phyloP scores from a whole-genome alignment of 2,329 filamentous ascomycete genomes.

The Ustilaginoidea virens region DNA sequence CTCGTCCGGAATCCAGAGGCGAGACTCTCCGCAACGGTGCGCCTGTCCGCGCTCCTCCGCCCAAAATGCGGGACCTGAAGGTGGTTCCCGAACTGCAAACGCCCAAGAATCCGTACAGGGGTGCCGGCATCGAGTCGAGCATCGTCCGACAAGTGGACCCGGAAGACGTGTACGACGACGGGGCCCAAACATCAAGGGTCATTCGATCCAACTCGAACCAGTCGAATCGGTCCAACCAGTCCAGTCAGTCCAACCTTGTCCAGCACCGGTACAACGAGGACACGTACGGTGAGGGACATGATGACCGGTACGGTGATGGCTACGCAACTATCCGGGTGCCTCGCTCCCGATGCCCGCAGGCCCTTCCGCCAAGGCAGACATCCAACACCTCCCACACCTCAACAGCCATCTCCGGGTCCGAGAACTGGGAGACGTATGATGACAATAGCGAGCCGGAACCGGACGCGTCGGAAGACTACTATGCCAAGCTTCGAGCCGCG shows the following conservation, averaged over 20 bases:
- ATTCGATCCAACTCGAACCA: constrained; percentile 24
- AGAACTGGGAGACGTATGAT: constrained; percentile 97
- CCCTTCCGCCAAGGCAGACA: constrained; percentile 44
- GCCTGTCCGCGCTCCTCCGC: constrained; percentile 56
- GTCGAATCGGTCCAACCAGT: constrained; percentile 18
- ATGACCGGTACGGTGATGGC: constrained; percentile 14
- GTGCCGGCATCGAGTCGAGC: constrained; percentile 33
- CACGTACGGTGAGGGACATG: constrained; percentile 10
- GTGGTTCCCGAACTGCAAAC: constrained; percentile 35
- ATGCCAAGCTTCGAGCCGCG: constrained; percentile 58
- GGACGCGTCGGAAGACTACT: constrained; percentile 66
- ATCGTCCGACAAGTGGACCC: constrained; percentile 48
- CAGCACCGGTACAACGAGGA: constrained; percentile 21
- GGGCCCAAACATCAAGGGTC: constrained; percentile 18
- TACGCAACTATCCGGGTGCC: constrained; percentile 25
- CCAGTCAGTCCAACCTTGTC: constrained; percentile 16
- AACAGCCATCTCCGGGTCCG: constrained; percentile 65
- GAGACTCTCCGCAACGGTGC: constrained; percentile 37
- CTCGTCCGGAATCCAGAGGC: constrained; percentile 26
- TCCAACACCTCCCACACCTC: constrained; percentile 53
- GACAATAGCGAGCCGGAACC: constrained; percentile 63
- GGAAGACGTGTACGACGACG: constrained; percentile 77
- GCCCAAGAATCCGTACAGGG: constrained; percentile 31
- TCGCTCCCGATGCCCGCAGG: constrained; percentile 22
- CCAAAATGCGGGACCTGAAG: constrained; percentile 76